phyloP scores from a whole-genome alignment of 1,284 basidiomycete genomes.

The Leccinum subrobustum region DNA sequence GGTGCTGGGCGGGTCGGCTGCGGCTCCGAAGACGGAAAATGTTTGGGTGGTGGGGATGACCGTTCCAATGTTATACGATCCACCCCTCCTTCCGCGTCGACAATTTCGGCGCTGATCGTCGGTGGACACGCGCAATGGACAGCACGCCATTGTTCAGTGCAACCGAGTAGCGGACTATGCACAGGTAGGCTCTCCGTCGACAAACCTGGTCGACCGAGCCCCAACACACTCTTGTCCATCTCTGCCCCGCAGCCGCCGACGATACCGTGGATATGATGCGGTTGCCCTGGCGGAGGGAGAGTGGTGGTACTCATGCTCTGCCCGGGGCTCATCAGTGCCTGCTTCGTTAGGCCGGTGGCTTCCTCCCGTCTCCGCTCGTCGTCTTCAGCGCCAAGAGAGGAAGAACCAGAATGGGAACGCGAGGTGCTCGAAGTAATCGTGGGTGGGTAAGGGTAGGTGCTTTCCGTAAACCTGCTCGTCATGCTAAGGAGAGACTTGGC shows the following conservation, averaged over 20 bases:
- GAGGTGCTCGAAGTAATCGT: conserved; percentile 27
- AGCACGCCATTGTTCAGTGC: neutral
- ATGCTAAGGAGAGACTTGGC: conserved; percentile 32
- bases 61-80: conserved; percentile 16
- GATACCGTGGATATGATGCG: neutral
- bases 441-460: conserved; percentile 30
- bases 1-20: conserved; percentile 25
- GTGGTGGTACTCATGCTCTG: conserved; percentile 24
- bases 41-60: conserved; percentile 17
- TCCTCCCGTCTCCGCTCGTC: conserved; percentile 27
- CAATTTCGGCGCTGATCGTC: neutral
- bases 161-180: conserved; percentile 5
- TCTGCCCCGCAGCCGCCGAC: conserved; percentile 13
- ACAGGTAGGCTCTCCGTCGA: conserved; percentile 34
- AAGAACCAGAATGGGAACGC: conserved; percentile 19
- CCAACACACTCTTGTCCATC: conserved; percentile 32
- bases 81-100: neutral
- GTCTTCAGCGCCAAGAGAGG: conserved; percentile 25
- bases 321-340: conserved; percentile 25
- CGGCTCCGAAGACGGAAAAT: conserved; percentile 15
- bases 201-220: conserved; percentile 27
- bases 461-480: conserved; percentile 31
- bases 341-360: conserved; percentile 18
- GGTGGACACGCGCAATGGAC: conserved; percentile 4
- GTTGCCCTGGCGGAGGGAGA: conserved; percentile 18